Base-by-base conservation (phyloP, 2,329 filamentous ascomycete genomes). In the Elsinoe arachidis region DNA sequence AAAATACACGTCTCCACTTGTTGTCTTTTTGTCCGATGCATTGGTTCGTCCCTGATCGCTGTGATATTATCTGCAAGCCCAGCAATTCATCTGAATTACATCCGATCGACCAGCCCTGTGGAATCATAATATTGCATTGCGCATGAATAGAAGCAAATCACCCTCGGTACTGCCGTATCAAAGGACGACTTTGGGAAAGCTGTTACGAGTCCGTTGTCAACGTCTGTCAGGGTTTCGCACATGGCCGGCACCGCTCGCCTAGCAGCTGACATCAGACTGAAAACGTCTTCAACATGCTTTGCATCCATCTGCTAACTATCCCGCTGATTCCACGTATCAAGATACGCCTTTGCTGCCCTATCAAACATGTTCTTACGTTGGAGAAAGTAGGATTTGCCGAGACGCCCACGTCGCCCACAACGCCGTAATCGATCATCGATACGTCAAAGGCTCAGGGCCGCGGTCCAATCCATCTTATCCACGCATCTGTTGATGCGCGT, bases 31-130 rank as follows among this genome's bases (percentile, higher is more conserved):
- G 2, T 21, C 33, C 49, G 17, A 26, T 53, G 33, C n/a, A 17
- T 30, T 30, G n/a, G 38, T 14, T 5, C 15, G 33, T 53, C 49
- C 49, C 49, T 53, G 49, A 53, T 53, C 49, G 49, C 49, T 53
- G 26, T 30, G 26, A 7, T 30, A 30, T 30, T 19, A 53, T 53
- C 35, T 33, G 37, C 17, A 34, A 53, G 49, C 26, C 26, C 26
- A 30, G 23, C 17, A 26, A 53, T 53, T 26, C 26, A 51, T 51
- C 46, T 51, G 17, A 9, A 26, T 49, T 34, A 49, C 23, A 15
- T 33, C 11, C 9, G 17, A n/a, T 34, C 5, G 10, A 33, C 23
- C 41, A 21, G 41, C 41, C 21, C 7, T 23, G 5, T 23, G 19
- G 23, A 10, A 15, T 23, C 41, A 14, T 23, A 23, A 44, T 11